phyloP scores from a whole-genome alignment of 2,329 filamentous ascomycete species.

The Nothophoma quercina region DNA sequence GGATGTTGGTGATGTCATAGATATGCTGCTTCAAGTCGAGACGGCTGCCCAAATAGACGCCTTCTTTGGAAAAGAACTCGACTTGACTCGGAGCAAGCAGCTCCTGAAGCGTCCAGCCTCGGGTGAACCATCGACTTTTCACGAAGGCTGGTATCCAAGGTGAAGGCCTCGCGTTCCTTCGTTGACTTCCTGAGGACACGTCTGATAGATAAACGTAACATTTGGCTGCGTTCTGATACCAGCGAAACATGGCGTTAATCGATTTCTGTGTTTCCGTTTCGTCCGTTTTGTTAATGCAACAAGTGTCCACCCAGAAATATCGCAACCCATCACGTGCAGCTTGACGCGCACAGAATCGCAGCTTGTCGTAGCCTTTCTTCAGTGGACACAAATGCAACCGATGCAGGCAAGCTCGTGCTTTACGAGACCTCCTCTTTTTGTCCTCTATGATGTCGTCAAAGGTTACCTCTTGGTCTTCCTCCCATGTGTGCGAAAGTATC shows the following conservation, averaged over 20 bases:
- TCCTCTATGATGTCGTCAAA: slow-evolving; percentile 15
- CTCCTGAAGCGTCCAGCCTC: slow-evolving; percentile 32
- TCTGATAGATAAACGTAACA: slow-evolving; percentile 33
- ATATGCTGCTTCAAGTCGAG: slow-evolving; percentile 9
- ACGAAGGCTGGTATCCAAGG: slow-evolving; percentile 12
- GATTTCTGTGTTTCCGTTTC: slow-evolving; percentile 18
- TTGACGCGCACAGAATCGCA: slow-evolving; percentile 26
- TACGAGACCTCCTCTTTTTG: not conserved
- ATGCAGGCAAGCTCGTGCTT: not conserved
- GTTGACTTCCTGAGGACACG: not conserved
- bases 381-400: not conserved
- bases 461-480: slow-evolving; percentile 14
- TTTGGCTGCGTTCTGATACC: slow-evolving; percentile 21
- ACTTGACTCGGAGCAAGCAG: slow-evolving; percentile 22
- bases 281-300: slow-evolving; percentile 27
- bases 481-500: slow-evolving; percentile 29
- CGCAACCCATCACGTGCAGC: slow-evolving; percentile 15
- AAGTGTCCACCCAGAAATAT: slow-evolving; percentile 28
- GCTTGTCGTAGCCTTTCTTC: slow-evolving; percentile 13
- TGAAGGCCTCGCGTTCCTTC: not conserved
- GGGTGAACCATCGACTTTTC: slow-evolving; percentile 24
- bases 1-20: slow-evolving; percentile 19
- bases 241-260: slow-evolving; percentile 31
- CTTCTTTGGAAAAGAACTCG: slow-evolving; percentile 23
- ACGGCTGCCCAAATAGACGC: slow-evolving; percentile 13